phyloP scores from a whole-genome alignment of 805 yeast species.

The Teunomyces barrocoloradensis region DNA sequence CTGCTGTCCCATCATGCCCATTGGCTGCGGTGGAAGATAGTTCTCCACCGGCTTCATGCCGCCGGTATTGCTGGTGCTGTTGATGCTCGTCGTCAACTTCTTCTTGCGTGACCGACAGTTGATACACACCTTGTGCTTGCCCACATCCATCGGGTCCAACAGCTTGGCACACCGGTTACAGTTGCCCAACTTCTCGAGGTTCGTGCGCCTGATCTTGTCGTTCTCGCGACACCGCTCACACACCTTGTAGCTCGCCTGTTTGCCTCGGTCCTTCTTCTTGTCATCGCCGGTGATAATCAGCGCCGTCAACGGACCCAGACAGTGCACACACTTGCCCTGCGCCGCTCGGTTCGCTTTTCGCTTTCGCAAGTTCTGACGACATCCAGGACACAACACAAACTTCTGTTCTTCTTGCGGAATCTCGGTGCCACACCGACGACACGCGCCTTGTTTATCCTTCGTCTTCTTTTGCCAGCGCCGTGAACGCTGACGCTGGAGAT shows the following conservation, averaged over 20 bases:
- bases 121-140: conserved; percentile 55
- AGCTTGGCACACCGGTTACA: conserved; percentile 62
- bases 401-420: conserved; percentile 50
- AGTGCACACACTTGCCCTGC: conserved; percentile 66
- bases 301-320: conserved; percentile 54
- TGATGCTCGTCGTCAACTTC: conserved; percentile 21
- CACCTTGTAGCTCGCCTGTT: conserved; percentile 49
- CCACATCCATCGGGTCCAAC: conserved; percentile 44
- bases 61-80: conserved; percentile 6
- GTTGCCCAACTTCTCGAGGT: conserved; percentile 54
- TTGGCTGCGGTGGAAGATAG: conserved; percentile 6
- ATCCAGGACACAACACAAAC: conserved; percentile 59
- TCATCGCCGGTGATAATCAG: conserved; percentile 33
- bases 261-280: conserved; percentile 19
- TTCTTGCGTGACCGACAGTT: conserved; percentile 55
- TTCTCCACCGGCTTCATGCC: conserved; percentile 5
- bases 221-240: conserved; percentile 62
- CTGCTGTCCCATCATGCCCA: conserved; percentile 9
- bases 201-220: conserved; percentile 56
- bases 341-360: conserved; percentile 59
- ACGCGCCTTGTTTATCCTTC: conserved; percentile 57
- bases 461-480: conserved; percentile 65
- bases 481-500: conserved; percentile 58
- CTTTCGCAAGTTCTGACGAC: conserved; percentile 53
- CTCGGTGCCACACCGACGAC: conserved; percentile 60